Evolutionary conservation across 495 filamentous ascomycete genomes (phyloP).

Genomic region (Talaromyces nanjingensis): DNA sequence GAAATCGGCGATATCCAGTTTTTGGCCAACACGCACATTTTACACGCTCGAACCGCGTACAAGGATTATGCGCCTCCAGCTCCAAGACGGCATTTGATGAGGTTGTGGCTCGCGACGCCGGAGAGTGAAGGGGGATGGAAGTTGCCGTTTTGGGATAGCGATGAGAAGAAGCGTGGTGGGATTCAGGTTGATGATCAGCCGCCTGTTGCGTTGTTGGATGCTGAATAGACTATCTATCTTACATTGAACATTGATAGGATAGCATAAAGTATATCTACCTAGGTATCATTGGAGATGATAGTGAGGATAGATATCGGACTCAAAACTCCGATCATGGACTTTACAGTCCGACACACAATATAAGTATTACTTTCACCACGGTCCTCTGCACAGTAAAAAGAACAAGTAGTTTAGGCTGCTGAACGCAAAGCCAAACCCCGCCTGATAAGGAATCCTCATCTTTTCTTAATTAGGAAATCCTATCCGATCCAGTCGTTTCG

Average conservation of each 20-base stretch:
- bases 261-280: neutral
- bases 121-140: slow-evolving; percentile 82
- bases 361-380: neutral
- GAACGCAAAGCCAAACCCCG: neutral
- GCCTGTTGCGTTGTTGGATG: slow-evolving; percentile 63
- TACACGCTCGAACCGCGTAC: slow-evolving; percentile 66
- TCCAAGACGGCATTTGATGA: slow-evolving; percentile 70
- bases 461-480: slow-evolving; percentile 5
- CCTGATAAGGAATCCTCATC: slow-evolving; percentile 3
- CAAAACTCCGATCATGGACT: neutral
- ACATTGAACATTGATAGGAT: no score
- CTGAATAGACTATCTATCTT: slow-evolving; percentile 43
- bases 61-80: slow-evolving; percentile 55
- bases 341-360: neutral
- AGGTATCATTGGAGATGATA: no score
- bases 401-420: no score
- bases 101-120: slow-evolving; percentile 75
- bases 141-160: slow-evolving; percentile 71
- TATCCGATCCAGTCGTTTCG: slow-evolving; percentile 1
- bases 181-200: slow-evolving; percentile 76
- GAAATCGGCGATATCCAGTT: slow-evolving; percentile 79
- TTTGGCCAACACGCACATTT: slow-evolving; percentile 58
- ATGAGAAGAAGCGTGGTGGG: slow-evolving; percentile 78
- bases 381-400: no score
- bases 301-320: neutral